Conservation (phyloP, 1,284 basidiomycete genomes). For the Ustilago hordei region DNA sequence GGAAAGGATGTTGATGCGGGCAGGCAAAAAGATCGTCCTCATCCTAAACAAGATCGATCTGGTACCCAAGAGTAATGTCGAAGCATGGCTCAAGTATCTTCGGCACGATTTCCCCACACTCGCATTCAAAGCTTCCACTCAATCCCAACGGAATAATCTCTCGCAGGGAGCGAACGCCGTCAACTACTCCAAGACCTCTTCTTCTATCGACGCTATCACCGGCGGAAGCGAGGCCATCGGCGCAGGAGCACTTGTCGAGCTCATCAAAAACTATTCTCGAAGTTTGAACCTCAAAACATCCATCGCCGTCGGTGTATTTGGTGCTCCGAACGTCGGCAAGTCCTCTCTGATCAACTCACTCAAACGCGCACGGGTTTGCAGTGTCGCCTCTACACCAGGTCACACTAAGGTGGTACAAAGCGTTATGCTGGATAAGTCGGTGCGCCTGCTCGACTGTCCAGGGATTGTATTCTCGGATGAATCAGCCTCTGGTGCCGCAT, state of each 20-base stretch:
- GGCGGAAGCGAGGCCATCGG: conserved; percentile 71
- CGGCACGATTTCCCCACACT: conserved; percentile 92
- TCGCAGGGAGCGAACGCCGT: conserved; percentile 46
- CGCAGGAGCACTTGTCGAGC: conserved; percentile 78
- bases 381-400: conserved; percentile 93
- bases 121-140: conserved; percentile 89
- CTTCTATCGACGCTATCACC: conserved; percentile 19
- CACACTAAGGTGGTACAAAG: conserved; percentile 96
- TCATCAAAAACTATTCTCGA: conserved; percentile 88
- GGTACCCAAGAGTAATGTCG: conserved; percentile 87
- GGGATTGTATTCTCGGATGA: conserved; percentile 78
- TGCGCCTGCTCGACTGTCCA: conserved; percentile 93
- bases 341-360: conserved; percentile 94
- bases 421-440: conserved; percentile 89
- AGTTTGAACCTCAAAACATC: conserved; percentile 61
- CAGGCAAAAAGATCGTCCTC: conserved; percentile 63
- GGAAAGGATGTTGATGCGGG: conserved; percentile 56
- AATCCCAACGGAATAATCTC: conserved; percentile 80
- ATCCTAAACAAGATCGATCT: conserved; percentile 72
- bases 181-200: conserved; percentile 17
- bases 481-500: conserved; percentile 70
- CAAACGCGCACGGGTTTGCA: conserved; percentile 78
- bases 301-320: conserved; percentile 88
- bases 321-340: conserved; percentile 98
- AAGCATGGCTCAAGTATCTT: conserved; percentile 89